phyloP scores from a whole-genome alignment of 1,139 yeast genomes.

The Sugiyamaella pinicola region DNA sequence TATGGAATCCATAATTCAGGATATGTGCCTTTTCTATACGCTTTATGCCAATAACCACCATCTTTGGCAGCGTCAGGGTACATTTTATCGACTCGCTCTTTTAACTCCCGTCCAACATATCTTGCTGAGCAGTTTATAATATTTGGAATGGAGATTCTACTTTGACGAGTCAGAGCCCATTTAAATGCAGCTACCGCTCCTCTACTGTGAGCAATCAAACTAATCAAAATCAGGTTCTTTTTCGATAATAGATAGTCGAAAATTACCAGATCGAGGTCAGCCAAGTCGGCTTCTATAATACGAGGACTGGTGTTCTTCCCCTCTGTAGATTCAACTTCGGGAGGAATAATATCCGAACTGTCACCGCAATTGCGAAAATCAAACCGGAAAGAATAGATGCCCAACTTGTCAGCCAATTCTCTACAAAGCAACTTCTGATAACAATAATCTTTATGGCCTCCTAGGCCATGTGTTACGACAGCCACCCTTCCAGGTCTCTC shows the following conservation, averaged over 20 bases:
- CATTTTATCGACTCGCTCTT: constrained; percentile 42
- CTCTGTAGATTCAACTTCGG: constrained; percentile 18
- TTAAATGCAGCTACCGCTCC: constrained; percentile 77
- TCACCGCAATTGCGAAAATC: constrained; percentile 88
- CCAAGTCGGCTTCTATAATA: constrained; percentile 60
- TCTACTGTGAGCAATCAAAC: constrained; percentile 74
- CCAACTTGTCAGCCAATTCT: constrained; percentile 57
- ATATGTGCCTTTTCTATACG: constrained; percentile 56
- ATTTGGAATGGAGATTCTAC: constrained; percentile 54
- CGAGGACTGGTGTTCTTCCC: constrained; percentile 40
- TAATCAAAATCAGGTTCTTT: constrained; percentile 45
- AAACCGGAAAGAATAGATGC: constrained; percentile 67
- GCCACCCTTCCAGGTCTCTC: constrained; percentile 46
- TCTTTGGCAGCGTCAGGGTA: constrained; percentile 44
- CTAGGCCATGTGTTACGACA: constrained; percentile 71
- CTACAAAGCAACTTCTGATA: constrained; percentile 70
- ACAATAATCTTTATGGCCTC: constrained; percentile 80
- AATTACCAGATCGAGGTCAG: constrained; percentile 58
- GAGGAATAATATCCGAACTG: constrained; percentile 58
- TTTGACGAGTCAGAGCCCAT: constrained; percentile 57
- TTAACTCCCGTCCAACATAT: constrained; percentile 41
- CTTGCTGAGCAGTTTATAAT: constrained; percentile 76
- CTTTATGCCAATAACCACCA: constrained; percentile 47
- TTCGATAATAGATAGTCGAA: constrained; percentile 48
- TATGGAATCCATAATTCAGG: constrained; percentile 48